phyloP scores from a whole-genome alignment of 768 basidiomycete genomes.

The Lentinus brumalis region DNA sequence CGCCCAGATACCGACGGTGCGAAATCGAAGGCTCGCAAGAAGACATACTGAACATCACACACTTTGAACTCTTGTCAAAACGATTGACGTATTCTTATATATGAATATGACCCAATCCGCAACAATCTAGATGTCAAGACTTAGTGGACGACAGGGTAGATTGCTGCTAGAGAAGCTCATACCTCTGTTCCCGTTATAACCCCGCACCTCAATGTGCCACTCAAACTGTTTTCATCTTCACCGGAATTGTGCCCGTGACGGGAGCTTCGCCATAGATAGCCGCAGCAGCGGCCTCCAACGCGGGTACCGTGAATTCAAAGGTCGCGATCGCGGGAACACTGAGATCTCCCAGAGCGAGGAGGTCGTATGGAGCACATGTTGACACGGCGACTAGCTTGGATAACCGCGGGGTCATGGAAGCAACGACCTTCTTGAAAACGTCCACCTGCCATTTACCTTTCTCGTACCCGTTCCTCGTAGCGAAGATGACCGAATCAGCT shows the following conservation, averaged over 20 bases:
- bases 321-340: slow-evolving; percentile 46
- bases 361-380: slow-evolving; percentile 70
- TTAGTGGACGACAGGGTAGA: no score
- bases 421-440: slow-evolving; percentile 36
- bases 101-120: no score
- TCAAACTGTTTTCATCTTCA: slow-evolving; percentile 14
- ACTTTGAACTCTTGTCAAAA: no score
- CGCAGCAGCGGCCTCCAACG: slow-evolving; percentile 45
- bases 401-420: slow-evolving; percentile 4
- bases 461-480: slow-evolving; percentile 59
- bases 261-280: slow-evolving; percentile 45
- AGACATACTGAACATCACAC: no score
- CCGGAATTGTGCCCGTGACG: slow-evolving; percentile 32
- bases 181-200: no score
- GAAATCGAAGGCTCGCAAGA: no score
- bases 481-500: slow-evolving; percentile 46
- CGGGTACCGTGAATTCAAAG: slow-evolving; percentile 60
- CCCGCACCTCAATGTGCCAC: no score
- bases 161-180: no score
- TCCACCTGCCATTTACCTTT: slow-evolving; percentile 53
- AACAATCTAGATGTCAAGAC: no score
- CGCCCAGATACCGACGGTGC: no score
- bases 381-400: slow-evolving; percentile 51
- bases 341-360: slow-evolving; percentile 35
- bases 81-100: no score